phyloP scores from a whole-genome alignment of 164 flowering plant genomes.

The Liquidambar formosana region DNA sequence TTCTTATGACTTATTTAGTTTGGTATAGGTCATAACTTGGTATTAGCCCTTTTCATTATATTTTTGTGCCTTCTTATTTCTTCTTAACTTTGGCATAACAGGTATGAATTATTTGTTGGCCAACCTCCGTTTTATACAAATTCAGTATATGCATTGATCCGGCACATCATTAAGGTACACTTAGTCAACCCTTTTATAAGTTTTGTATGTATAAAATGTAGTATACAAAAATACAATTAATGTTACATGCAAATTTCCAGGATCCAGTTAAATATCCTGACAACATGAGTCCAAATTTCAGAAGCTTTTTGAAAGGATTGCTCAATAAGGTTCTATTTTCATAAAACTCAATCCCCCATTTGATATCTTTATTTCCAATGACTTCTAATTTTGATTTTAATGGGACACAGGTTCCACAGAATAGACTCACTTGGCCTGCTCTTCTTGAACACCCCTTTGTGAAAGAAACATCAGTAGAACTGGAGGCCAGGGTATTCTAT shows the following conservation, averaged over 20 bases:
- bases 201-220: not conserved
- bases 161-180: conserved; percentile 90
- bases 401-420: conserved; percentile 75
- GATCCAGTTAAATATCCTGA: conserved; percentile 99
- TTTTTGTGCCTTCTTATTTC: not conserved
- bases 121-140: conserved; percentile 99
- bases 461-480: conserved; percentile 61
- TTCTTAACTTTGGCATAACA: conserved; percentile 20
- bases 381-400: conserved; percentile 6
- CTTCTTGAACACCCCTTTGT: conserved; percentile 97
- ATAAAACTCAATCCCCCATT: not conserved
- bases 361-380: not conserved
- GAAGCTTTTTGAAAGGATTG: conserved; percentile 85
- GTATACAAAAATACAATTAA: not conserved
- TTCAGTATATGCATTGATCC: conserved; percentile 90
- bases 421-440: conserved; percentile 88
- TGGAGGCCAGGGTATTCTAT: conserved; percentile 57
- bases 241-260: conserved; percentile 35
- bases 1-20: not conserved
- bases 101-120: conserved; percentile 98
- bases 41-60: not conserved
- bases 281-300: conserved; percentile 78
- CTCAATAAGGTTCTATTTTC: conserved; percentile 74
- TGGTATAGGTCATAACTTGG: not conserved
- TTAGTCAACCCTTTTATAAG: not conserved